Conservation (phyloP, 257 asterid species). For the Mentha longifolia region DNA sequence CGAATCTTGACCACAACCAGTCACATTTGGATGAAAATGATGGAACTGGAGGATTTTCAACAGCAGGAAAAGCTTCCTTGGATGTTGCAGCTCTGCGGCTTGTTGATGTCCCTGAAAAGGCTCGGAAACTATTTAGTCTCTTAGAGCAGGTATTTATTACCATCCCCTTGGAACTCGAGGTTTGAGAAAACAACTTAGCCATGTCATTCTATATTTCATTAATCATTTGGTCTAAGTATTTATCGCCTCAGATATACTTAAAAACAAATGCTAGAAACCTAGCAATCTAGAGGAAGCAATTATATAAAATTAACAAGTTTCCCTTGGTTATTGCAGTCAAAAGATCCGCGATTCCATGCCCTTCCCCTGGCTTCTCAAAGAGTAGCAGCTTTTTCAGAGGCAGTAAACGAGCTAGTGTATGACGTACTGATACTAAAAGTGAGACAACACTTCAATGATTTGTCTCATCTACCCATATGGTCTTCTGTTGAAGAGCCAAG, state of each 20-base stretch:
- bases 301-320: conserved; percentile 12
- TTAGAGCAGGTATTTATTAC: conserved; percentile 78
- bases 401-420: conserved; percentile 92
- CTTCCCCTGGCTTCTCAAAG: conserved; percentile 94
- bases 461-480: conserved; percentile 83
- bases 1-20: conserved; percentile 65
- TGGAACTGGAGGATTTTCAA: conserved; percentile 67
- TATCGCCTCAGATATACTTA: no score
- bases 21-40: conserved; percentile 57
- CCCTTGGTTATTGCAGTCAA: conserved; percentile 67
- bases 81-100: conserved; percentile 94
- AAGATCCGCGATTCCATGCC: conserved; percentile 98
- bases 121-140: conserved; percentile 84
- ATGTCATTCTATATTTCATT: conserved; percentile 21
- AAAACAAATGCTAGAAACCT: background rate
- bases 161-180: background rate
- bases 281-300: conserved; percentile 12
- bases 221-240: background rate
- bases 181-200: background rate
- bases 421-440: conserved; percentile 92
- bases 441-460: conserved; percentile 74
- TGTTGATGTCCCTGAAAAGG: conserved; percentile 81
- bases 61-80: conserved; percentile 85
- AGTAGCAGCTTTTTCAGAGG: conserved; percentile 84
- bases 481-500: conserved; percentile 85